Base-by-base conservation (phyloP, 352 stramenopile genomes). In the Pythium volutum region DNA sequence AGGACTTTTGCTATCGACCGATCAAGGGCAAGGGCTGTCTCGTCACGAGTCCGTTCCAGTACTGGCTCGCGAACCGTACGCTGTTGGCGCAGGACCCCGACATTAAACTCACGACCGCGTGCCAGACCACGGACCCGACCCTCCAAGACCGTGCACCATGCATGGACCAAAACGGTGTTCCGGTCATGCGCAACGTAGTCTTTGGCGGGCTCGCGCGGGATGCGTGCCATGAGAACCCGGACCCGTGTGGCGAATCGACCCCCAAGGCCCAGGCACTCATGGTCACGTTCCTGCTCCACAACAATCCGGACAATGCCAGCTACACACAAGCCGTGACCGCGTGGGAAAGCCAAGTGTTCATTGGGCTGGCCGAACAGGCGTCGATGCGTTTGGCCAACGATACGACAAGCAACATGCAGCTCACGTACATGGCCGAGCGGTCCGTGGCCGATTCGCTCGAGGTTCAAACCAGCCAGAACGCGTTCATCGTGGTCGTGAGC, bases 141-240 rank as follows among this genome's bases (percentile, higher is more conserved):
- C 69, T 91, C 3, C 75, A 87, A 46, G 46, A 85, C 14, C 66
- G 60, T 39, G 71, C 84, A 9, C 86, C 87, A 8, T 97, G 88
- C 33, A 92, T 97, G 81, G 88, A 97, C 59, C 70, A 91, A 66
- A 97, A 93, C 54, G 89, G 89, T n/a, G 73, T 95, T 9, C 88
- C 89, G 2, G 89, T 96, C 7, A 96, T 96, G 84, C 75, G 79
- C 39, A 82, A 87, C 50, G 89, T 97, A 12, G 87, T 97, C 10
- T 95, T 97, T 68, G 89, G 89, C 9, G 88, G 86, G 0, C 52
- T 96, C 16, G 55, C 71, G 2, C 66, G 64, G 4, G 82, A 93
- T 41, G 55, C 73, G 0, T 93, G 84, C 59, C 80, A 93, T 29
- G 65, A 72, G 50, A 95, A 91, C 39, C 85, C 84, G 0, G 89